Base-by-base conservation (phyloP, 169 alveolate species). In the Toxoplasma gondii region DNA sequence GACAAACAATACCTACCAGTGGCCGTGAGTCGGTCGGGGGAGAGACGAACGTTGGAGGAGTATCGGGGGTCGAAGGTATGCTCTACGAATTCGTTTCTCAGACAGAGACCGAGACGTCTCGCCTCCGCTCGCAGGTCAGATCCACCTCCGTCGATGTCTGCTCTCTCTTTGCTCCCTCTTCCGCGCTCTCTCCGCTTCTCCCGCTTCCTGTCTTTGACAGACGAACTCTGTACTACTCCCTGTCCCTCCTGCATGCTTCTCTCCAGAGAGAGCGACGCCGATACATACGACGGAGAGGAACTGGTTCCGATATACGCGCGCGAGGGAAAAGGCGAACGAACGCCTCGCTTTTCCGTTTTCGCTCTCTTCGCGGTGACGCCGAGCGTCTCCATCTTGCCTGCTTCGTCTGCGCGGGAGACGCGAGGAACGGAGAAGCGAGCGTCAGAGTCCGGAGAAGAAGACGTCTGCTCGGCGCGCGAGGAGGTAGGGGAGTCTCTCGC, bases 31-130 rank as follows among this genome's bases (percentile, higher is more conserved):
- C 94, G 29, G 70, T 78, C 91, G 24, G 74, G 90, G 10, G 94
- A 91, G 88, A 91, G 88, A 43, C 64, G 69, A 4, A 80, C 94
- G 90, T 91, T 91, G 45, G 69, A 43, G 1, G 91, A 69, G 88
- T 91, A 91, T 4, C 94, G 43, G 2, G 90, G 94, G 58, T 91
- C 94, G 88, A 91, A 91, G 54, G 94, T 43, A 49, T 91, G 88
- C 12, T 43, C 81, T 27, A 24, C 91, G 41, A 54, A 24, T 34
- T 91, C 94, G 22, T 38, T 41, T 17, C 91, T 27, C 16, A 91
- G 70, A 54, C 69, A 45, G 24, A 91, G 43, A n/a, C 94, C 94
- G 29, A 91, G 90, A 5, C 94, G 70, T 4, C 94, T 44, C 58
- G 88, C 94, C 39, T 91, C 94, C 22, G 43, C 83, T 16, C 81